phyloP scores from a whole-genome alignment of 1,139 yeast species.

The Pneumocystis jirovecii region DNA sequence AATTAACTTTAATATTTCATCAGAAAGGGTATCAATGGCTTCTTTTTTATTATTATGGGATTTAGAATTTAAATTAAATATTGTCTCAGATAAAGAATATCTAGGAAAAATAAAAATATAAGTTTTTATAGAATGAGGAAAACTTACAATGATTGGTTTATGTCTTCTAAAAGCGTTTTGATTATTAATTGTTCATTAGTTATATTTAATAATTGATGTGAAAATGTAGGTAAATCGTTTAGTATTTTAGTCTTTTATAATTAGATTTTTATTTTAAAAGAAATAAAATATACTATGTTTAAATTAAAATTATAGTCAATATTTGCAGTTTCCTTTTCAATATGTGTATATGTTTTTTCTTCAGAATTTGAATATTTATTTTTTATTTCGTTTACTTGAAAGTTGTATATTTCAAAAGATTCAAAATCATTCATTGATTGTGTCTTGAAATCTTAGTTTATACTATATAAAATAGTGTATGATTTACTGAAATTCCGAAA shows the following conservation, averaged over 20 bases:
- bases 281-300: background rate
- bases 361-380: background rate
- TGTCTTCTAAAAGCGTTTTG: background rate
- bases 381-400: background rate
- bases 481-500: conserved; percentile 25
- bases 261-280: background rate
- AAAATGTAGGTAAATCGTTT: background rate
- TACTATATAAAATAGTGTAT: background rate
- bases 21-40: background rate
- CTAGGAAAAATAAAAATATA: background rate
- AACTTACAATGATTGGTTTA: background rate
- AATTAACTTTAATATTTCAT: background rate
- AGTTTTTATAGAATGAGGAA: background rate
- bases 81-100: background rate
- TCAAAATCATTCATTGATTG: background rate
- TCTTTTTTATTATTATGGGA: background rate
- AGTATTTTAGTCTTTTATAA: background rate
- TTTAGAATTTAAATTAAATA: background rate
- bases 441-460: background rate
- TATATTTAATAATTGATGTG: background rate
- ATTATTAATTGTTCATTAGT: background rate
- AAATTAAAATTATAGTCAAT: background rate
- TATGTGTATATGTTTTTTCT: background rate
- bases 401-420: background rate
- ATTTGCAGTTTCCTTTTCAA: background rate